A percentile compares a stretch with the other conserved stretches of the same genome.
phyloP scores from a whole-genome alignment of 1,284 basidiomycete species.

The Pseudozyma sp. region DNA sequence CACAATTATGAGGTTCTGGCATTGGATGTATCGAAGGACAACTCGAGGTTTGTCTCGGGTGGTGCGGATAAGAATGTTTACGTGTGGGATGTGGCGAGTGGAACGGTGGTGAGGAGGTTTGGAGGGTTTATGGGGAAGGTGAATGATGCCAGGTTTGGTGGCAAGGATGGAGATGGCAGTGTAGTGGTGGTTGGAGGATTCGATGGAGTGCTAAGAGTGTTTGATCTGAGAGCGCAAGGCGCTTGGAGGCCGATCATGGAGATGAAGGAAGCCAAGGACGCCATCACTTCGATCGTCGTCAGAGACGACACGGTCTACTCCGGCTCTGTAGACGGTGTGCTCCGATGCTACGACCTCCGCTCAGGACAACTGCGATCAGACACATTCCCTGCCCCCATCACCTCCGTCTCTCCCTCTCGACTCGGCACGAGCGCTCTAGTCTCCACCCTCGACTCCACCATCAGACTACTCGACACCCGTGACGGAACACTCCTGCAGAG shows the following conservation, averaged over 20 bases:
- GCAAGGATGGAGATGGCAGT: conserved; percentile 39
- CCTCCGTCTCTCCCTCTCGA: conserved; percentile 77
- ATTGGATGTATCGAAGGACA: conserved; percentile 86
- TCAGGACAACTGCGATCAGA: conserved; percentile 89
- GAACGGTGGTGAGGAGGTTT: conserved; percentile 82
- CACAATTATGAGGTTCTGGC: conserved; percentile 95
- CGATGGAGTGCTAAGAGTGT: conserved; percentile 60
- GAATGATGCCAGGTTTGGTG: conserved; percentile 82
- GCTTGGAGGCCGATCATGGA: conserved; percentile 83
- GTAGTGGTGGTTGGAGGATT: conserved; percentile 54
- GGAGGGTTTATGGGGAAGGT: conserved; percentile 90
- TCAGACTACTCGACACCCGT: conserved; percentile 85
- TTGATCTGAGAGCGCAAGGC: conserved; percentile 71
- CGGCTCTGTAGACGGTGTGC: conserved; percentile 88
- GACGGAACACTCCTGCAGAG: conserved; percentile 87
- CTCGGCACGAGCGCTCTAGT: conserved; percentile 83
- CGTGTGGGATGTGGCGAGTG: conserved; percentile 93
- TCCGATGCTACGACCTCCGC: conserved; percentile 91
- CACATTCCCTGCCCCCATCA: conserved; percentile 81
- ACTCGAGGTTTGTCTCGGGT: conserved; percentile 90
- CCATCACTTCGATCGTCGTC: conserved; percentile 75
- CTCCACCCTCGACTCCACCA: conserved; percentile 82
- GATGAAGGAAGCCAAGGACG: conserved; percentile 88
- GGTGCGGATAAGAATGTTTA: conserved; percentile 93
- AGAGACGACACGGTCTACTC: conserved; percentile 74